Conservation (phyloP, 1,139 yeast genomes). For the Hanseniaspora sp. region DNA sequence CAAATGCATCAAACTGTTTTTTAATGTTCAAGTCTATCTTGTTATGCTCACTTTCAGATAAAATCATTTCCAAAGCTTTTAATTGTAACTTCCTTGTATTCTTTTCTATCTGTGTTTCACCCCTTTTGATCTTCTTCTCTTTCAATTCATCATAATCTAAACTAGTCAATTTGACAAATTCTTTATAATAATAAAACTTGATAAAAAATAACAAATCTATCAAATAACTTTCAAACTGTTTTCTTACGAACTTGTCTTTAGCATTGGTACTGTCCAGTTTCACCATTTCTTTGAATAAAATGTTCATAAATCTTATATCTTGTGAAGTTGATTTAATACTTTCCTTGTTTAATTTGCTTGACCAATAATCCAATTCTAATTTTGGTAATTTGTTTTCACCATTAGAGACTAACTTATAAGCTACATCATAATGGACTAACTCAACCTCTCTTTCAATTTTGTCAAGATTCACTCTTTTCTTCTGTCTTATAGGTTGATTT, state of each 20-base stretch:
- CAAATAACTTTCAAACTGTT: slow-evolving; percentile 72
- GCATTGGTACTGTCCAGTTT: slow-evolving; percentile 42
- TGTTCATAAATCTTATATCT: slow-evolving; percentile 20
- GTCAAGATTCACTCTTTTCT: background rate
- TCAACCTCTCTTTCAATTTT: background rate
- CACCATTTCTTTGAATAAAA: slow-evolving; percentile 23
- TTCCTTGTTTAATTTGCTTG: slow-evolving; percentile 13
- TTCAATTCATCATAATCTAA: slow-evolving; percentile 7
- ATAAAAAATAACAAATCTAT: slow-evolving; percentile 56
- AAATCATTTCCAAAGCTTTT: slow-evolving; percentile 6
- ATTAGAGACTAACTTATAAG: slow-evolving; percentile 39
- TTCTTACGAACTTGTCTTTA: slow-evolving; percentile 70
- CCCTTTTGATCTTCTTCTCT: background rate
- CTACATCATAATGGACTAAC: slow-evolving; percentile 26
- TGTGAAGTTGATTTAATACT: slow-evolving; percentile 31
- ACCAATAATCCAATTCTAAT: slow-evolving; percentile 17
- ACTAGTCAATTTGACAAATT: slow-evolving; percentile 8
- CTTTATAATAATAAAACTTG: slow-evolving; percentile 33
- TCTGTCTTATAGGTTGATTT: background rate
- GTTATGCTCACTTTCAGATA: slow-evolving; percentile 8
- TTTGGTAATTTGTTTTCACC: slow-evolving; percentile 53
- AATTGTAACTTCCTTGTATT: slow-evolving; percentile 4
- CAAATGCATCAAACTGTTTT: slow-evolving; percentile 9
- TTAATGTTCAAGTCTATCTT: slow-evolving; percentile 7
- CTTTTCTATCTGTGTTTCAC: slow-evolving; percentile 10